These are phyloP conservation scores for barley (Hordeum vulgare) DNA, from an alignment of 176 grass and related monocot species.

Conservation along the genomic window DNA sequence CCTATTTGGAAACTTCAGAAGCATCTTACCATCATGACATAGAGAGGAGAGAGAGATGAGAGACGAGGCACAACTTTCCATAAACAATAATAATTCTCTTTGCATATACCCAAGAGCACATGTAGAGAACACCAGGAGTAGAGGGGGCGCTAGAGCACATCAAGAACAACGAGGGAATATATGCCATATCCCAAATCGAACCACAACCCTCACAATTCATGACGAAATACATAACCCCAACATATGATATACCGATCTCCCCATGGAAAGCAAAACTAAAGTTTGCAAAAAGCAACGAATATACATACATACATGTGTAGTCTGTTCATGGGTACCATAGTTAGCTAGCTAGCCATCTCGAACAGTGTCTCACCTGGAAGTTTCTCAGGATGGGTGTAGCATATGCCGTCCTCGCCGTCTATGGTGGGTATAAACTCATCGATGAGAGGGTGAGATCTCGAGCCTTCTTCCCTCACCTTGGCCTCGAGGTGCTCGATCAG, in stretches of 20 bases:
- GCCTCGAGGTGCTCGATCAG: conserved; percentile 94
- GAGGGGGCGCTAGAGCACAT: conserved; percentile 41
- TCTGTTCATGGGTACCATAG: conserved; percentile 3
- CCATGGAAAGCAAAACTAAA: conserved; percentile 32
- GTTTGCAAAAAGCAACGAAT: conserved; percentile 29
- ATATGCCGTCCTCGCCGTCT: conserved; percentile 95
- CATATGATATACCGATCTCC: conserved; percentile 38
- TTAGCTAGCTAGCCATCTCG: background rate
- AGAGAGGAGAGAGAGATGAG: conserved; percentile 35
- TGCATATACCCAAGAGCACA: conserved; percentile 65
- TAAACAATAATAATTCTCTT: conserved; percentile 60
- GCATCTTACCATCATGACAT: conserved; percentile 68
- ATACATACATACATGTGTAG: conserved; percentile 13
- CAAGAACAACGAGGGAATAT: conserved; percentile 51
- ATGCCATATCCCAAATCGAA: conserved; percentile 56
- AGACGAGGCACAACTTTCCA: conserved; percentile 59
- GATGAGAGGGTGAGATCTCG: conserved; percentile 89
- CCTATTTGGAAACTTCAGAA: conserved; percentile 85
- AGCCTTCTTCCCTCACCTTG: conserved; percentile 69
- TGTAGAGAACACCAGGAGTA: conserved; percentile 48
- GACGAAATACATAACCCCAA: conserved; percentile 22
- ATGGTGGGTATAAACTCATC: conserved; percentile 98
- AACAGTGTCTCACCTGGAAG: conserved; percentile 64
- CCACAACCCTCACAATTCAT: conserved; percentile 23
- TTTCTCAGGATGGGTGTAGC: conserved; percentile 99